Evolutionary conservation across 2,329 filamentous ascomycete genomes (phyloP).

Genomic region (Apiospora sp.): DNA sequence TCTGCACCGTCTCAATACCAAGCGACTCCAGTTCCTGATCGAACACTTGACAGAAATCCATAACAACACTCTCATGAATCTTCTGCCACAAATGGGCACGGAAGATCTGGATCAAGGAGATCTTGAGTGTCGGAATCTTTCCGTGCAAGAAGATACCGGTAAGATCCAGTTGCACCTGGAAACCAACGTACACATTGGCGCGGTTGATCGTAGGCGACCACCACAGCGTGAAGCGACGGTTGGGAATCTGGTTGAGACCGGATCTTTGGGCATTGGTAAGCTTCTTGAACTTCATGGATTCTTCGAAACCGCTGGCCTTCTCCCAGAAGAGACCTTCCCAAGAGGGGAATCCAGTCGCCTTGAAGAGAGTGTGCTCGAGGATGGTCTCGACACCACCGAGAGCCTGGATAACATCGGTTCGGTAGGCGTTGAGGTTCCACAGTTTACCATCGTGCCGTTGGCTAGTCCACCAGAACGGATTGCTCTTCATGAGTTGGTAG

Average conservation of each 20-base stretch:
- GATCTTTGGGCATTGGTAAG: slow-evolving; percentile 96
- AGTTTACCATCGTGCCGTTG: slow-evolving; percentile 96
- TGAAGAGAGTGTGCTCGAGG: slow-evolving; percentile 94
- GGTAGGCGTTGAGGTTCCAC: slow-evolving; percentile 95
- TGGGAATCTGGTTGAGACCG: slow-evolving; percentile 97
- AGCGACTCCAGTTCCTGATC: slow-evolving; percentile 96
- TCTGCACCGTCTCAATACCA: slow-evolving; percentile 96
- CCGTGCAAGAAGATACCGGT: slow-evolving; percentile 99
- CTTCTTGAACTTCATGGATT: slow-evolving; percentile 97
- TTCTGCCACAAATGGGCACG: slow-evolving; percentile 99
- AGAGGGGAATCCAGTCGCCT: slow-evolving; percentile 93
- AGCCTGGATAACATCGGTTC: slow-evolving; percentile 96
- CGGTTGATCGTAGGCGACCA: slow-evolving; percentile 95
- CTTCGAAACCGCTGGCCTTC: slow-evolving; percentile 66
- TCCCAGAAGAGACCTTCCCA: slow-evolving; percentile 96
- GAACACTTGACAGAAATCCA: slow-evolving; percentile 98
- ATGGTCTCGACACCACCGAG: slow-evolving; percentile 97
- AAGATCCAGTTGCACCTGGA: slow-evolving; percentile 97
- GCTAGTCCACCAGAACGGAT: slow-evolving; percentile 99
- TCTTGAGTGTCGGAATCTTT: slow-evolving; percentile 98
- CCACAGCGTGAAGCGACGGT: slow-evolving; percentile 98
- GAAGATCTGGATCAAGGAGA: slow-evolving; percentile 98
- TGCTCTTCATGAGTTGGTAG: slow-evolving; percentile 98
- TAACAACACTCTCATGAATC: slow-evolving; percentile 83
- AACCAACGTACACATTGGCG: slow-evolving; percentile 98